These are phyloP conservation scores for Plantago ovata DNA, from an alignment of 257 asterid species.

Conservation along the genomic window DNA sequence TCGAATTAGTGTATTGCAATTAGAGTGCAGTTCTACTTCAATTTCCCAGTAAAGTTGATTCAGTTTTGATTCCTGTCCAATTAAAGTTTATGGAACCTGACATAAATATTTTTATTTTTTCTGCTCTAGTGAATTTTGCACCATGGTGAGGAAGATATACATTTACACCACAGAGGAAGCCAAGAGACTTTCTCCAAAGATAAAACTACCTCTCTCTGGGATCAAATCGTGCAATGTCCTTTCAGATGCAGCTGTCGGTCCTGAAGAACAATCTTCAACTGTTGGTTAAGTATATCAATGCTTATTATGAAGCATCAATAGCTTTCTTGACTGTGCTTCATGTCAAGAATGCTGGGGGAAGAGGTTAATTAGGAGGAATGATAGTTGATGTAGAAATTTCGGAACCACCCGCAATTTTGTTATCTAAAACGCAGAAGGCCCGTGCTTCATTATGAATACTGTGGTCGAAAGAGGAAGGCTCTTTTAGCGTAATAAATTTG, in stretches of 20 bases:
- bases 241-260: conserved; percentile 42
- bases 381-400: conserved; percentile 26
- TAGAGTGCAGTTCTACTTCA: no score
- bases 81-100: background rate
- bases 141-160: conserved; percentile 82
- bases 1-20: no score
- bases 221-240: conserved; percentile 37
- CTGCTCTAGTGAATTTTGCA: conserved; percentile 73
- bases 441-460: background rate
- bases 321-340: background rate
- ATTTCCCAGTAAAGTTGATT: no score
- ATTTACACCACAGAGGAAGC: conserved; percentile 84
- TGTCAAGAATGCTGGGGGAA: conserved; percentile 1
- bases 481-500: background rate
- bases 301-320: conserved; percentile 11
- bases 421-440: background rate
- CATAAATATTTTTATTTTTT: background rate
- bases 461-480: background rate
- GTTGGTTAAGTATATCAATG: conserved; percentile 43
- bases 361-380: conserved; percentile 17
- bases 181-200: conserved; percentile 78
- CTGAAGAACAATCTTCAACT: conserved; percentile 66
- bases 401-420: conserved; percentile 27
- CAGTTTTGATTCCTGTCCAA: no score
- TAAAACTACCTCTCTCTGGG: conserved; percentile 54